Base-by-base conservation (phyloP, 192 early-diverging fungal species). In the Coemansia asiatica region DNA sequence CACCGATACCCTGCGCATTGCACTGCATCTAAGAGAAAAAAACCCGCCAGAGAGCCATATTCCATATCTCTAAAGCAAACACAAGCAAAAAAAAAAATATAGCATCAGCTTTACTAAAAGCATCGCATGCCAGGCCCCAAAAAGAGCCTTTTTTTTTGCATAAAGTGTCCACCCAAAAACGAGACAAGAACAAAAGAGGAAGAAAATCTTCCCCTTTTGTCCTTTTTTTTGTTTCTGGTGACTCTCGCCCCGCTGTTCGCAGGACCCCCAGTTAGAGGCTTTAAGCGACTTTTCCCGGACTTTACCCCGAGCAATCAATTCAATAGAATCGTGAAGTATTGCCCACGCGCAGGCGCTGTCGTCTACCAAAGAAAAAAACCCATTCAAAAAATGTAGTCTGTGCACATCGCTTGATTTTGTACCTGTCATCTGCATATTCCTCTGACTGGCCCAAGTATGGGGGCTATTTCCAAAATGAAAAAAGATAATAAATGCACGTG, bases 211-310 rank as follows among this genome's bases (percentile, higher is more conserved):
- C n/a, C n/a, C n/a, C n/a, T n/a, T n/a, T n/a, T n/a, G n/a, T n/a
- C n/a, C n/a, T n/a, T n/a, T n/a, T n/a, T n/a, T n/a, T n/a, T n/a
- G 15, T 75, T 75, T 60, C 73, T 75, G 73, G 73, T 75, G 63
- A 61, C 73, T 75, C 73, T 67, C 73, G 67, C 61, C 67, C 73
- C 73, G 73, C 73, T 63, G 56, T 75, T 75, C 38, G 73, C 73
- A 75, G 73, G 63, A 55, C 67, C 73, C 73, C 33, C 73, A 62
- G 61, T 31, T 54, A 75, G 73, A 69, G 73, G 63, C 73, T 68
- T 53, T 36, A 56, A 27, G 21, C 48, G 73, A 50, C 73, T 68
- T 68, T 51, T 68, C 73, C 67, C 73, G 73, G 73, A 75, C 73
- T 75, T 69, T 75, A 75, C 67, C 73, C 67, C 67, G 64, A 63